Base-by-base conservation (phyloP, 108 stramenopile species). In the Fragilariopsis cylindrus region DNA sequence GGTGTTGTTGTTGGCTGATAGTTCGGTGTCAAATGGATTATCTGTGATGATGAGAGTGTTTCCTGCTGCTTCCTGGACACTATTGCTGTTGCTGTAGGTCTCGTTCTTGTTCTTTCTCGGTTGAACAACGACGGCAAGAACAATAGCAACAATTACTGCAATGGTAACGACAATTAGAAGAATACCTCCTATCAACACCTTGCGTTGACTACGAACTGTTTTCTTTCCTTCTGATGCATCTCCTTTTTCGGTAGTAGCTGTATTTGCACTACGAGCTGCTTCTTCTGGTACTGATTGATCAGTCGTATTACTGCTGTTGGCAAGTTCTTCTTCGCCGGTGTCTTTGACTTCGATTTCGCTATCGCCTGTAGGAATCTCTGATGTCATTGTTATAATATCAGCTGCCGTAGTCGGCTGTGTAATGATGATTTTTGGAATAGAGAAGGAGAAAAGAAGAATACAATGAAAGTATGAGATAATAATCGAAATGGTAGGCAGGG, bases 71-170 rank as follows among this genome's bases (percentile, higher is more conserved):
- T 4, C 19, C 39, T 60, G 3, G 58, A 41, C 21, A 12, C 21
- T 9, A 0, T 39, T 8, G 21, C 41, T 21, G 58, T 60, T 5
- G 9, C 9, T 30, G 58, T 21, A 60, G 58, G 5, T 5, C 5
- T 39, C 3, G 21, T 60, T 21, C 9, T 30, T 60, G 11, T 30
- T 30, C 5, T 60, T 18, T 40, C 41, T 60, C 41, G 30, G 39
- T 60, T 11, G 58, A 21, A 43, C 58, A 21, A 60, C 58, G 21
- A 60, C 19, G 58, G 58, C 21, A 5, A 60, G 6, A 60, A 67
- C 48, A 47, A 67, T 21, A 5, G 65, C 65, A 67, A 67, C 40
- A 45, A 50, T 18, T 13, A 67, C 6, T 8, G 41, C 65, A 67
- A 67, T 6, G 43, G 65, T 2, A 67, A 67, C 43, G 4, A 60